Conservation (phyloP, 306 rosid genomes). For the Cucurbita ficifolia region DNA sequence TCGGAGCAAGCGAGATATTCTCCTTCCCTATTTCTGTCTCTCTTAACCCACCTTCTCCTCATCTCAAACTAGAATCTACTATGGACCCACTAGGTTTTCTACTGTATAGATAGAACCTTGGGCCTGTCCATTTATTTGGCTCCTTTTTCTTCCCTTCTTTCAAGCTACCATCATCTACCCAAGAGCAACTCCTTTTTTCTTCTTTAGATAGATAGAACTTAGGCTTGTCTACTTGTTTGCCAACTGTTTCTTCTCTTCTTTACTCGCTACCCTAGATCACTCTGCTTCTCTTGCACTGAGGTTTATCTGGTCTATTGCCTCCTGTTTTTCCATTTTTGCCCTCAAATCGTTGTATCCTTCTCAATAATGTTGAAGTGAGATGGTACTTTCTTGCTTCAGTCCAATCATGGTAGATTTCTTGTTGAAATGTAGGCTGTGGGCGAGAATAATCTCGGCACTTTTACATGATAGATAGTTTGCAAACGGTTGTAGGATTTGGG, state of each 20-base stretch:
- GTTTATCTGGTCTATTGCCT: background rate
- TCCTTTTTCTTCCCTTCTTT: background rate
- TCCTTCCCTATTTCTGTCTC: background rate
- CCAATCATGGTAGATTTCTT: background rate
- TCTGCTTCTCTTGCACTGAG: background rate
- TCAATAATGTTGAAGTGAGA: background rate
- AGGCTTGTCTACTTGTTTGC: background rate
- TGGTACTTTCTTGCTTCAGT: background rate
- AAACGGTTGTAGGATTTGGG: background rate
- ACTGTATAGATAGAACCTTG: background rate
- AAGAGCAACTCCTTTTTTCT: background rate
- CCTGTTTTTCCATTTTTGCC: background rate
- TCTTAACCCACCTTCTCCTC: background rate
- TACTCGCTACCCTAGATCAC: background rate
- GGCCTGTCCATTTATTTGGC: background rate
- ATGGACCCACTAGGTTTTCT: background rate
- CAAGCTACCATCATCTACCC: background rate
- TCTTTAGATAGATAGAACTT: background rate
- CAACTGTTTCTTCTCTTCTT: background rate
- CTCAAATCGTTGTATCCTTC: background rate
- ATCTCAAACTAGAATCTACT: background rate
- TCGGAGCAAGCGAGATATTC: too few relatives aligned
- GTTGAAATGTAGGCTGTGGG: background rate
- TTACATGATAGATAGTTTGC: background rate
- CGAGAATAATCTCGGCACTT: background rate